Conservation (phyloP, 106 monocot species). For the Phalaenopsis equestris region DNA sequence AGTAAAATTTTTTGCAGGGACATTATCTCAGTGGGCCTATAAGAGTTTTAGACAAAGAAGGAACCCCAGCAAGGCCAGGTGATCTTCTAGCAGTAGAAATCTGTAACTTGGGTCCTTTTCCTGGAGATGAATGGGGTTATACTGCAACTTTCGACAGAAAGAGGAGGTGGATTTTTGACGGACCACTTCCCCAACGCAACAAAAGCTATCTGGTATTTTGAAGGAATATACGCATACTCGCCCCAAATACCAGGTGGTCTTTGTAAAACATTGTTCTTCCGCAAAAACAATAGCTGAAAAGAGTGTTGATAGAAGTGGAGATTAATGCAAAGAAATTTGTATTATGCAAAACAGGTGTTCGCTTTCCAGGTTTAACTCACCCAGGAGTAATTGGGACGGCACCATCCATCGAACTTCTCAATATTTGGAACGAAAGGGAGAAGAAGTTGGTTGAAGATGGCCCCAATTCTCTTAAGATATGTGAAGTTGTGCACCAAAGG, state of each 20-base stretch:
- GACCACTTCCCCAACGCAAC: conserved; percentile 82
- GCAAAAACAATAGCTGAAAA: neutral
- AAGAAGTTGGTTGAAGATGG: conserved; percentile 47
- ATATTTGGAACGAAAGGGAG: conserved; percentile 89
- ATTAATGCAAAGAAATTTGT: neutral
- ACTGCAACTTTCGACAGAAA: conserved; percentile 81
- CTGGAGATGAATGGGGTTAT: conserved; percentile 89
- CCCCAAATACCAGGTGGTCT: conserved; percentile 69
- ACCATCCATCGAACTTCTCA: conserved; percentile 68
- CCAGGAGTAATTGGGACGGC: conserved; percentile 81
- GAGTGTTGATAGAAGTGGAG: neutral
- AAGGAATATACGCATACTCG: conserved; percentile 87
- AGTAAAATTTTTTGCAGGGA: conserved; percentile 29
- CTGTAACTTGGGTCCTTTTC: conserved; percentile 80
- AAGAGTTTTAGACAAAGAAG: conserved; percentile 50
- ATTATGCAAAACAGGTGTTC: conserved; percentile 38
- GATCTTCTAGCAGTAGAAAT: conserved; percentile 84
- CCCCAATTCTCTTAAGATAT: conserved; percentile 30
- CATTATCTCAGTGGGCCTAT: conserved; percentile 81
- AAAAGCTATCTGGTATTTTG: conserved; percentile 95
- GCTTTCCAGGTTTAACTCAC: conserved; percentile 77
- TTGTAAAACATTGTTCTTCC: neutral
- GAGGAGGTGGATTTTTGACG: conserved; percentile 89
- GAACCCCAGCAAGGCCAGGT: conserved; percentile 61
- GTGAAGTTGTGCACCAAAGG: conserved; percentile 69